A percentile compares a stretch with the other conserved stretches of the same genome.
Evolutionary conservation across 1,284 basidiomycete species (phyloP).

Genomic region (Anthracocystis panici-leucophaei): DNA sequence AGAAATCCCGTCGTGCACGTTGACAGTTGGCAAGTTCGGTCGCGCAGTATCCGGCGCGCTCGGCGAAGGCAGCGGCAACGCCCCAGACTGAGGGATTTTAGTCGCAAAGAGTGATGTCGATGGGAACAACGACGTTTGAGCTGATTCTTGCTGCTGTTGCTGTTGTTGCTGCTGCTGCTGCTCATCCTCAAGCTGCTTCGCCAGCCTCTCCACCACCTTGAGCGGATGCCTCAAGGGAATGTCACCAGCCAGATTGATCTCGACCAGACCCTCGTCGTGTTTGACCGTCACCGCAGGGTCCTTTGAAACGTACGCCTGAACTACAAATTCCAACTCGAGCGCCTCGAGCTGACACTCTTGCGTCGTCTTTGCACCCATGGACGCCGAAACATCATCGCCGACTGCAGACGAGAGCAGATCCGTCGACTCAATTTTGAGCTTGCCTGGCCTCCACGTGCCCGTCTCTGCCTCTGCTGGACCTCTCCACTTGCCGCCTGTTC

Average conservation of each 20-base stretch:
- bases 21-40: neutral
- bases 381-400: constrained; percentile 22
- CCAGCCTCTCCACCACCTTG: constrained; percentile 38
- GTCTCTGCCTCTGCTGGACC: constrained; percentile 31
- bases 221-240: constrained; percentile 46
- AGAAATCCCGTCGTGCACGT: neutral
- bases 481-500: constrained; percentile 37
- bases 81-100: constrained; percentile 29
- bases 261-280: constrained; percentile 38
- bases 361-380: constrained; percentile 12
- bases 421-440: constrained; percentile 29
- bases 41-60: constrained; percentile 23
- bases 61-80: constrained; percentile 36
- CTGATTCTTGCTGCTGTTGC: neutral
- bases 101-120: constrained; percentile 25
- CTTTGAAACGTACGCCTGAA: constrained; percentile 35
- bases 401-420: constrained; percentile 34
- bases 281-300: constrained; percentile 48
- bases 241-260: constrained; percentile 45
- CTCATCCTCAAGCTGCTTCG: constrained; percentile 28
- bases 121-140: neutral
- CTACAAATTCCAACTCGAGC: constrained; percentile 47
- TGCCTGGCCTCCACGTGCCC: constrained; percentile 33
- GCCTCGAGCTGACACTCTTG: constrained; percentile 49
- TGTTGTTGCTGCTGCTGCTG: neutral